Evolutionary conservation across 192 early-diverging fungal species (phyloP), one percentile per base, ranked within the genome.

Genomic region (Backusella tarrabulga): DNA sequence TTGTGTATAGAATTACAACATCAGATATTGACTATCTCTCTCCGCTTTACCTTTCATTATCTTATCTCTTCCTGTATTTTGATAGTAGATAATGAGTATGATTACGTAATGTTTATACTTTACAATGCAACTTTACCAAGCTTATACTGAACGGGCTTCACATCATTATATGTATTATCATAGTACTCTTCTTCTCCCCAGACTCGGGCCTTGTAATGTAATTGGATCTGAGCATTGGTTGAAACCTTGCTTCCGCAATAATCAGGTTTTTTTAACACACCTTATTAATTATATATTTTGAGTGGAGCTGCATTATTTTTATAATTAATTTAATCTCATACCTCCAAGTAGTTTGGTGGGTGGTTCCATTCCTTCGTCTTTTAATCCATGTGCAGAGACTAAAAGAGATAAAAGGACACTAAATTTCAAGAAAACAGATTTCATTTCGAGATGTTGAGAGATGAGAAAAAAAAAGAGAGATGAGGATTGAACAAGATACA

Each of bases 81-180:
- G 21, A 40, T 42, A 42, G 6, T 29, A 44, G 19, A 44, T 42
- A 23, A 42, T 26, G 23, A 23, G 12, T 12, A 71, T 21, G 41
- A 44, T 29, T 29, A 44, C 12, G 6, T 73, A 56, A 19, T 52
- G 15, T 34, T 34, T 19, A 17, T 54, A n/a, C 2, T 41, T 41
- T 40, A 70, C 38, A 40, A 40, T 38, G 19, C 29, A 19, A 21
- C 42, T 38, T 38, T 69, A 68, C 68, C 67, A 15, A 69, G 67
- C 11, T 56, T 68, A 38, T 56, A 79, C n/a, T 70, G 11, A 4
- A 69, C 9, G 0, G 78, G 67, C 19, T 68, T 35, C 0, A n/a
- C 50, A 35, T 71, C 68, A 11, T 14, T 46, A 71, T 79, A 79
- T 3, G 78, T 79, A 40, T 54, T 75, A 17, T 79, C 78, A 69